Evolutionary conservation across 1,284 basidiomycete species (phyloP).

Genomic region (Meripilus lineatus): DNA sequence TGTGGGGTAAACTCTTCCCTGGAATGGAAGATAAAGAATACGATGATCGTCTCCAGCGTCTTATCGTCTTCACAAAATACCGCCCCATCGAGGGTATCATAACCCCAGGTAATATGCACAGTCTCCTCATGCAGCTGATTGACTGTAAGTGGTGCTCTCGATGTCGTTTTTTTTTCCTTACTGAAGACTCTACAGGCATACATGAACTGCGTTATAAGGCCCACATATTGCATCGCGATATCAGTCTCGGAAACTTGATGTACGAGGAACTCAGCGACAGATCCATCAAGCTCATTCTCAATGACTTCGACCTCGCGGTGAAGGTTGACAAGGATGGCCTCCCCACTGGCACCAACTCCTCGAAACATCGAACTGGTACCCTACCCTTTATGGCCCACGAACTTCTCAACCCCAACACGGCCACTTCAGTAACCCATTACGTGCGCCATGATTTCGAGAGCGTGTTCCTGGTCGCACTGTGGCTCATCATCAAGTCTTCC

Average conservation of each 20-base stretch:
- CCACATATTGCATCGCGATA: conserved; percentile 11
- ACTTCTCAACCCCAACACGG: neutral
- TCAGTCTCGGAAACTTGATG: conserved; percentile 13
- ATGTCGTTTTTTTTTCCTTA: too few species aligned
- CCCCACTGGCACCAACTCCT: neutral
- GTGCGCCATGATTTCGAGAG: conserved; percentile 11
- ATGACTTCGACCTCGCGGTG: conserved; percentile 11
- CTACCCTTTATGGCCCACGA: conserved; percentile 1
- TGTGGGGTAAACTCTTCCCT: conserved; percentile 1
- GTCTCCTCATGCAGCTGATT: conserved; percentile 7
- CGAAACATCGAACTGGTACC: conserved; percentile 1
- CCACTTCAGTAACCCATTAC: neutral
- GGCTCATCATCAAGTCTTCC: neutral
- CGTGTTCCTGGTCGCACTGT: conserved; percentile 7
- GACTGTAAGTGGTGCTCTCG: conserved; percentile 12
- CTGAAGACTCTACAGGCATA: conserved; percentile 5
- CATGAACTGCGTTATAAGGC: conserved; percentile 8
- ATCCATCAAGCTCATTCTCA: conserved; percentile 6
- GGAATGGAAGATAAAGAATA: neutral
- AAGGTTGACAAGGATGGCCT: neutral
- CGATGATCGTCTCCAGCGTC: neutral
- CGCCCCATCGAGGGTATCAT: conserved; percentile 2
- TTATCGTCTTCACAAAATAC: conserved; percentile 6
- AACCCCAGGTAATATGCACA: conserved; percentile 6
- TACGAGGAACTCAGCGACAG: neutral